These are phyloP conservation scores for Trypanosoma avium DNA, from an alignment of 208 protist species.

Conservation along the genomic window DNA sequence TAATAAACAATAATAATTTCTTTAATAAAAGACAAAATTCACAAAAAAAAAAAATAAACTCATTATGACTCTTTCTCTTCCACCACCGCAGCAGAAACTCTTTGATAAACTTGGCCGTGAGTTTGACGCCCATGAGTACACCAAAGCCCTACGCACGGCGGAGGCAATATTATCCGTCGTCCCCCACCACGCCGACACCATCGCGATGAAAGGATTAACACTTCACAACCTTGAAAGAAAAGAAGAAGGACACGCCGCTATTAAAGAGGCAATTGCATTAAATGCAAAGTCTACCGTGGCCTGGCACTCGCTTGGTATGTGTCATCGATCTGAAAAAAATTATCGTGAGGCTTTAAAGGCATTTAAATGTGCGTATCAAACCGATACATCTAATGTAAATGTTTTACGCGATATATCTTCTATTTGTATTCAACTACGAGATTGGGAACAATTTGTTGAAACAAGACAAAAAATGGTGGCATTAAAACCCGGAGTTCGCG, in stretches of 20 bases:
- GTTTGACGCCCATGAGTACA: conserved; percentile 79
- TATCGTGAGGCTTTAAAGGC: conserved; percentile 91
- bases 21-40: too few relatives aligned
- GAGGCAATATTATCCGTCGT: conserved; percentile 64
- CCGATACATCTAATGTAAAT: conserved; percentile 78
- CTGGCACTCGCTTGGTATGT: conserved; percentile 95
- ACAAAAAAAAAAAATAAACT: not conserved
- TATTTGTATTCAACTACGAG: conserved; percentile 91
- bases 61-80: conserved; percentile 24
- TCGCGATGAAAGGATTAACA: conserved; percentile 80
- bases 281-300: conserved; percentile 77
- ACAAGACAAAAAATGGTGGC: conserved; percentile 87
- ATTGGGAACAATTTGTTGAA: conserved; percentile 90
- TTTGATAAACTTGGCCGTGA: conserved; percentile 81
- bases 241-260: conserved; percentile 64
- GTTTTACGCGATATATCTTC: conserved; percentile 90
- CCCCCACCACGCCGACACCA: conserved; percentile 77
- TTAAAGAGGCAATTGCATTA: conserved; percentile 57
- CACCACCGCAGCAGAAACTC: conserved; percentile 54
- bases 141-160: conserved; percentile 74
- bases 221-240: conserved; percentile 70
- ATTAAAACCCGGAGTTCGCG: conserved; percentile 79
- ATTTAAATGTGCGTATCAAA: conserved; percentile 82
- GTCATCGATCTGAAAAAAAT: conserved; percentile 90
- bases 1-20: too few relatives aligned